Conservation (phyloP, 192 early-diverging fungal species). For the Gryganskiella cystojenkinii region DNA sequence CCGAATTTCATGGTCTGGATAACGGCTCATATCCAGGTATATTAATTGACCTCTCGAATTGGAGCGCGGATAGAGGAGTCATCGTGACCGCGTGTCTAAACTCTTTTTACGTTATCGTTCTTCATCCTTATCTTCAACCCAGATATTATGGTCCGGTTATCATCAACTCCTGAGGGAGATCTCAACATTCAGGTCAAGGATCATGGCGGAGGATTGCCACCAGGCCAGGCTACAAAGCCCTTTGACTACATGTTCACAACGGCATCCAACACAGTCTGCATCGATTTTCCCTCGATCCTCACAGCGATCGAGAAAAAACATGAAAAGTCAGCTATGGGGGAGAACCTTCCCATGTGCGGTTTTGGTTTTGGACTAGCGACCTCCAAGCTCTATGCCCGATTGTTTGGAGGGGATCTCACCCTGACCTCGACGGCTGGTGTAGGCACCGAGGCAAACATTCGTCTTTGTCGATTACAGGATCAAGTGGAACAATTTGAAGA, state of each 20-base stretch:
- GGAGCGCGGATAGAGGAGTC: too few relatives aligned
- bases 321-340: constrained; percentile 19
- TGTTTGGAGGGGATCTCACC: constrained; percentile 40
- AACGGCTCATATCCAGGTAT: constrained; percentile 40
- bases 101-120: too few relatives aligned
- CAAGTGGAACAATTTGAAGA: constrained; percentile 36
- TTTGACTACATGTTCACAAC: constrained; percentile 50
- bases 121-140: too few relatives aligned
- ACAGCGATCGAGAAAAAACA: constrained; percentile 42
- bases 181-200: constrained; percentile 40
- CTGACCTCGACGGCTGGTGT: constrained; percentile 23
- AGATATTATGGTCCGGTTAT: constrained; percentile 34
- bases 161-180: constrained; percentile 10
- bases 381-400: constrained; percentile 45
- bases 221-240: constrained; percentile 7
- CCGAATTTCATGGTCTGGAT: constrained; percentile 82
- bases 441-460: constrained; percentile 29
- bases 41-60: background rate
- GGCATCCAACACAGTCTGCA: constrained; percentile 30
- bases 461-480: constrained; percentile 26
- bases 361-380: constrained; percentile 50
- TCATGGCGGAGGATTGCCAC: constrained; percentile 43
- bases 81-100: too few relatives aligned
- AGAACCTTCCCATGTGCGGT: constrained; percentile 45
- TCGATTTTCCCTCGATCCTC: constrained; percentile 43